Conservation (phyloP, 1,139 yeast species). For the Geotrichum macrosporum region DNA sequence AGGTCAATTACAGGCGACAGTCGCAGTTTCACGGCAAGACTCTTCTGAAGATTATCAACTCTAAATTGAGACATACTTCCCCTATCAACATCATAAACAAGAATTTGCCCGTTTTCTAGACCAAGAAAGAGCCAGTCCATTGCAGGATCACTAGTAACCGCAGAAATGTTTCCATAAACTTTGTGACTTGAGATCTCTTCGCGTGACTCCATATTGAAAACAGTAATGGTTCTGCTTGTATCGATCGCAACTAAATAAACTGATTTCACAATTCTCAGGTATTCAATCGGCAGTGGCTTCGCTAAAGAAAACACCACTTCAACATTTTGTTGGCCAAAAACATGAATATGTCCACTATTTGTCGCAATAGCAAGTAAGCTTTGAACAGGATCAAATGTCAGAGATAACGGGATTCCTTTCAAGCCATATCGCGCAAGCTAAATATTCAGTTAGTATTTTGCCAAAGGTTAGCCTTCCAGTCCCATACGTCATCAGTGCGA, state of each 20-base stretch:
- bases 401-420: constrained; percentile 53
- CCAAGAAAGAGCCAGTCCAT: constrained; percentile 86
- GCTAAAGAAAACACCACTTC: constrained; percentile 53
- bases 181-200: constrained; percentile 50
- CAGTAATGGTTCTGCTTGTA: constrained; percentile 50
- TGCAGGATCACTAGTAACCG: constrained; percentile 75
- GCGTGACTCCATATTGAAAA: constrained; percentile 65
- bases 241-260: constrained; percentile 71
- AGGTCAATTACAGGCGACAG: constrained; percentile 61
- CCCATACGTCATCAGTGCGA: constrained; percentile 33
- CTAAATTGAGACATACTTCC: constrained; percentile 61
- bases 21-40: constrained; percentile 33
- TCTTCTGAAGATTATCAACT: constrained; percentile 66
- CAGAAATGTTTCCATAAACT: constrained; percentile 57
- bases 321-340: constrained; percentile 81
- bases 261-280: constrained; percentile 68
- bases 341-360: constrained; percentile 60
- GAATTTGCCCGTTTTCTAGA: constrained; percentile 64
- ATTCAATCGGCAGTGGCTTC: constrained; percentile 49
- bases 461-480: not conserved
- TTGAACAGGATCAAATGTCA: constrained; percentile 86
- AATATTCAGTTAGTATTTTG: not conserved
- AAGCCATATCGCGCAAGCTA: constrained; percentile 53
- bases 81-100: constrained; percentile 81
- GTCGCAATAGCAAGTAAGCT: constrained; percentile 81